phyloP scores from a whole-genome alignment of 192 early-diverging fungal species.

The Entomortierella beljakovae region DNA sequence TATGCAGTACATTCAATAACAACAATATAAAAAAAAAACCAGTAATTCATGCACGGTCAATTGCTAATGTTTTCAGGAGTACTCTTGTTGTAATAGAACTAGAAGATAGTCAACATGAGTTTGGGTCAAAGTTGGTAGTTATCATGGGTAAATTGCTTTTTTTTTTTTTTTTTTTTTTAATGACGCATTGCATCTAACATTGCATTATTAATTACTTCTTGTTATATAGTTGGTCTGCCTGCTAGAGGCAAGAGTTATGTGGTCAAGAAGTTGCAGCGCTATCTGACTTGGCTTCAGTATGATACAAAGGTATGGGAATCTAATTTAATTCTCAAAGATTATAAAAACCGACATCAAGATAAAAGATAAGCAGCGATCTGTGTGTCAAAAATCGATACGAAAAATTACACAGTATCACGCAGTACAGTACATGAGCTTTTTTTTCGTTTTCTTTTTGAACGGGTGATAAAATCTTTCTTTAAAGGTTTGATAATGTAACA shows the following conservation, averaged over 20 bases:
- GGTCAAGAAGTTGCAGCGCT: constrained; percentile 94
- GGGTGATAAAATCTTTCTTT: too few relatives aligned
- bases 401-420: too few relatives aligned
- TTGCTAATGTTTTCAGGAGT: not conserved
- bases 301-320: constrained; percentile 71
- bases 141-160: constrained; percentile 79
- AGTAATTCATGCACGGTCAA: constrained; percentile 1
- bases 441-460: too few relatives aligned
- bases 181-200: not conserved
- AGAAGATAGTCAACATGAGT: constrained; percentile 69
- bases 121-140: constrained; percentile 92
- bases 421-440: too few relatives aligned
- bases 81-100: constrained; percentile 17
- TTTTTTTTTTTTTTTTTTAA: not conserved
- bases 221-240: constrained; percentile 82
- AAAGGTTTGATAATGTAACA: too few relatives aligned
- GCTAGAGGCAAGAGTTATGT: constrained; percentile 97
- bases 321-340: not conserved
- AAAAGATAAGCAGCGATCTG: constrained; percentile 8
- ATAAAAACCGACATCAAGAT: constrained; percentile 8
- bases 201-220: constrained; percentile 1
- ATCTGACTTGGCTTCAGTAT: constrained; percentile 84
- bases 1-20: too few relatives aligned
- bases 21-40: constrained; percentile 16
- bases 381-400: constrained; percentile 9